phyloP scores from a whole-genome alignment of 2,329 filamentous ascomycete genomes.

The Fusarium sp. region DNA sequence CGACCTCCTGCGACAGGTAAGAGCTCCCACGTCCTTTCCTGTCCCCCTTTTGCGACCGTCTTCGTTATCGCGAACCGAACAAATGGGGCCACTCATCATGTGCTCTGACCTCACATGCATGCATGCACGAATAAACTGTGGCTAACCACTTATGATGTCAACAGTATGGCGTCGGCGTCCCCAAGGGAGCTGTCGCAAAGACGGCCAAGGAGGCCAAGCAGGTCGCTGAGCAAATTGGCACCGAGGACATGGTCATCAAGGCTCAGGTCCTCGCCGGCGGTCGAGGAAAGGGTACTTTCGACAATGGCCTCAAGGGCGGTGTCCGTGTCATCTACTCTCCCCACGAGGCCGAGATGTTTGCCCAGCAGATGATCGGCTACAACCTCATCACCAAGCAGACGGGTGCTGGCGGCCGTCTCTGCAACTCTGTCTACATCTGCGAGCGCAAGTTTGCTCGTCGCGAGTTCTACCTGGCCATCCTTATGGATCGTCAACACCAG shows the following conservation, averaged over 20 bases:
- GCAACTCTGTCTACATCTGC: constrained; percentile 98
- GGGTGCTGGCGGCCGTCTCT: constrained; percentile 89
- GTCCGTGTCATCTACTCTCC: constrained; percentile 99
- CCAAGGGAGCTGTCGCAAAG: constrained; percentile 87
- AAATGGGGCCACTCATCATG: constrained; percentile 15
- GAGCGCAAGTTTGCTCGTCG: constrained; percentile 99
- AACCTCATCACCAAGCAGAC: constrained; percentile 99
- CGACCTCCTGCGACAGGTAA: constrained; percentile 83
- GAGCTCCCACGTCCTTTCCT: constrained; percentile 10
- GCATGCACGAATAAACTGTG: neutral
- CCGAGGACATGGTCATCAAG: constrained; percentile 99
- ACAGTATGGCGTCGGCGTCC: constrained; percentile 94
- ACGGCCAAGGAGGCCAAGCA: constrained; percentile 88
- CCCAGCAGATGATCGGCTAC: constrained; percentile 99
- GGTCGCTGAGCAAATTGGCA: constrained; percentile 90
- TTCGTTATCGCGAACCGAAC: constrained; percentile 18
- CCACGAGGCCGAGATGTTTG: constrained; percentile 95
- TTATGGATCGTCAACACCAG: constrained; percentile 96
- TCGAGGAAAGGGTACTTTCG: constrained; percentile 96
- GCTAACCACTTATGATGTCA: constrained; percentile 36
- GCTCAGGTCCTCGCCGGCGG: constrained; percentile 98
- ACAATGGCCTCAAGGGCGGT: constrained; percentile 98
- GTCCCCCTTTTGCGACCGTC: constrained; percentile 19
- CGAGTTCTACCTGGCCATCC: constrained; percentile 98
- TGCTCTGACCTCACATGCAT: constrained; percentile 1